These are phyloP conservation scores for Endogone sp. DNA, from an alignment of 192 early-diverging fungal genomes.

Conservation along the genomic window DNA sequence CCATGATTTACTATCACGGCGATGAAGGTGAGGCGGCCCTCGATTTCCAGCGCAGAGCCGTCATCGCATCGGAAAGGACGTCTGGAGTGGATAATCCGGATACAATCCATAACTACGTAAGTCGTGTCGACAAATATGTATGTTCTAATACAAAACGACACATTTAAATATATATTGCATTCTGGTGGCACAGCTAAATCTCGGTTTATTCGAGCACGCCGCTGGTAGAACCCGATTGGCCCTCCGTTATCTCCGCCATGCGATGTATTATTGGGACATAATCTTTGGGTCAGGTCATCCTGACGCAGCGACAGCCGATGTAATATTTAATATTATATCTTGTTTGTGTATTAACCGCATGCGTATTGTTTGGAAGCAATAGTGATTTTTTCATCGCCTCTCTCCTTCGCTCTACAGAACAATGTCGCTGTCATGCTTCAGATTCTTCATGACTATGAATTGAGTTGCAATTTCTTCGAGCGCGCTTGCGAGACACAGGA, in stretches of 20 bases:
- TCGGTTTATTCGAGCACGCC: slow-evolving; percentile 88
- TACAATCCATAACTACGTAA: slow-evolving; percentile 84
- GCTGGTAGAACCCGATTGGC: slow-evolving; percentile 66
- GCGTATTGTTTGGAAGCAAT: slow-evolving; percentile 17
- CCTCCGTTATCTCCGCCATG: slow-evolving; percentile 79
- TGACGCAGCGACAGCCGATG: slow-evolving; percentile 81
- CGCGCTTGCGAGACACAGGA: slow-evolving; percentile 66
- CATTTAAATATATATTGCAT: too few relatives aligned
- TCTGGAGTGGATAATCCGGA: slow-evolving; percentile 83
- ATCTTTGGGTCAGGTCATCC: slow-evolving; percentile 74
- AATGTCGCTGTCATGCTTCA: slow-evolving; percentile 77
- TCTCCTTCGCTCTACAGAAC: slow-evolving; percentile 26
- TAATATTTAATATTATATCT: slow-evolving; percentile 26
- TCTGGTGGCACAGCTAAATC: slow-evolving; percentile 53
- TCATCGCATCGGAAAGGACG: slow-evolving; percentile 81
- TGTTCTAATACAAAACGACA: too few relatives aligned
- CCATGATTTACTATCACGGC: slow-evolving; percentile 76
- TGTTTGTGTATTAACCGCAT: background rate
- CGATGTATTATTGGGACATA: slow-evolving; percentile 76
- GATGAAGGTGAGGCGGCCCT: slow-evolving; percentile 58
- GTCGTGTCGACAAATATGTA: too few relatives aligned
- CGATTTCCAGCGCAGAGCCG: slow-evolving; percentile 76
- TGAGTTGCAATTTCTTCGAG: slow-evolving; percentile 65
- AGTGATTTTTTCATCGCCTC: too few relatives aligned
- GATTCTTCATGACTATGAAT: slow-evolving; percentile 56